phyloP scores from a whole-genome alignment of 2,329 filamentous ascomycete species.

The Pseudofabraea citricarpa region DNA sequence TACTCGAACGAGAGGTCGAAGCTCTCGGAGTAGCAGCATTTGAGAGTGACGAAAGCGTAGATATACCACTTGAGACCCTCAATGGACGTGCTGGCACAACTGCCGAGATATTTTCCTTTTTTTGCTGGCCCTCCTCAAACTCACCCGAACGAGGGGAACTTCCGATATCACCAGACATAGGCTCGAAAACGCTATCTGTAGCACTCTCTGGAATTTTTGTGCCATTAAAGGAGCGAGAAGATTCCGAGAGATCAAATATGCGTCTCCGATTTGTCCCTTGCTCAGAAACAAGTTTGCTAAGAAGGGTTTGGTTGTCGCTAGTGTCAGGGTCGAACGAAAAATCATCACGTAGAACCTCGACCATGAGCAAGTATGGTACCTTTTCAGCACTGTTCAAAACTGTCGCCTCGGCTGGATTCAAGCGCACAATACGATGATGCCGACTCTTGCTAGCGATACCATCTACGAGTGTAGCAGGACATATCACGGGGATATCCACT shows the following conservation, averaged over 20 bases:
- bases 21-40: slow-evolving; percentile 63
- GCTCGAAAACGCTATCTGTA: slow-evolving; percentile 76
- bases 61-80: slow-evolving; percentile 56
- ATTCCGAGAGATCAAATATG: slow-evolving; percentile 66
- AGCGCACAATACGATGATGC: slow-evolving; percentile 76
- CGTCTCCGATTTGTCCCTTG: slow-evolving; percentile 49
- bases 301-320: slow-evolving; percentile 64
- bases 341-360: slow-evolving; percentile 76
- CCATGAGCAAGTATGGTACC: slow-evolving; percentile 80
- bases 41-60: slow-evolving; percentile 53
- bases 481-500: slow-evolving; percentile 78
- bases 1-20: slow-evolving; percentile 65
- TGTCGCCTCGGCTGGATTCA: slow-evolving; percentile 80
- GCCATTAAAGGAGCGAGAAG: slow-evolving; percentile 44
- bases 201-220: slow-evolving; percentile 29
- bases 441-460: slow-evolving; percentile 70
- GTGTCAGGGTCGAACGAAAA: slow-evolving; percentile 78
- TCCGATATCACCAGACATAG: slow-evolving; percentile 71
- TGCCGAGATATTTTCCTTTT: slow-evolving; percentile 25
- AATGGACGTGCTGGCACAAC: slow-evolving; percentile 34
- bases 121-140: slow-evolving; percentile 42
- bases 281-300: slow-evolving; percentile 52
- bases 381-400: slow-evolving; percentile 84
- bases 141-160: slow-evolving; percentile 65
- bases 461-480: slow-evolving; percentile 67